Conservation (phyloP, 1,284 basidiomycete species). For the Fomitopsis betulina region DNA sequence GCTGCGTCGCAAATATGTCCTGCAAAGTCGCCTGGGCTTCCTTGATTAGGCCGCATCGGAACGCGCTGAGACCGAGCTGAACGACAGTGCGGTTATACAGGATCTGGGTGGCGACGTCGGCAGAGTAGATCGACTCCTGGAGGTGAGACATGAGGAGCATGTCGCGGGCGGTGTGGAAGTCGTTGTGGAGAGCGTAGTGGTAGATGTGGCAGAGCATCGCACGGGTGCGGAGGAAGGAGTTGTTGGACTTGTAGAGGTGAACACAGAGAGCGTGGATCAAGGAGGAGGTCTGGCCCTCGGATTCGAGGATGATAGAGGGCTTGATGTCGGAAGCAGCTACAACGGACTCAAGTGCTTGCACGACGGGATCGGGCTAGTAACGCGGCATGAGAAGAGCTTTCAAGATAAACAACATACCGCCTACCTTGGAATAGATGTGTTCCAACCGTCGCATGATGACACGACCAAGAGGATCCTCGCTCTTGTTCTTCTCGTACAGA, state of each 20-base stretch:
- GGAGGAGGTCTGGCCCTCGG: slow-evolving; percentile 55
- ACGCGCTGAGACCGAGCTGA: slow-evolving; percentile 95
- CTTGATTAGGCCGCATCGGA: slow-evolving; percentile 91
- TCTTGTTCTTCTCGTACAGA: slow-evolving; percentile 81
- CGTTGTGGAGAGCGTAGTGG: slow-evolving; percentile 94
- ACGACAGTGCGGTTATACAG: slow-evolving; percentile 98
- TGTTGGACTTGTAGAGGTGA: slow-evolving; percentile 90
- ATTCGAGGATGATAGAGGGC: slow-evolving; percentile 53
- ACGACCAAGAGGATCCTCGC: slow-evolving; percentile 78
- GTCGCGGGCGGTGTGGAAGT: slow-evolving; percentile 96
- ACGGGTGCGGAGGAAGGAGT: slow-evolving; percentile 89
- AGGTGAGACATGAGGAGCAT: slow-evolving; percentile 99
- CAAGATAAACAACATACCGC: slow-evolving; percentile 10
- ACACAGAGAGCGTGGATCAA: slow-evolving; percentile 90
- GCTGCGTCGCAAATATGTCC: slow-evolving; percentile 95
- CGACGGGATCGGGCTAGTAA: slow-evolving; percentile 84
- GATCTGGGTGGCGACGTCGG: slow-evolving; percentile 97
- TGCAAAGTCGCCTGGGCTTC: slow-evolving; percentile 92
- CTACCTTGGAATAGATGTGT: slow-evolving; percentile 96
- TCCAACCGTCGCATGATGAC: slow-evolving; percentile 95
- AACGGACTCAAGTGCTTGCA: slow-evolving; percentile 83
- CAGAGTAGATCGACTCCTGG: slow-evolving; percentile 93
- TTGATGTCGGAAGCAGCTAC: slow-evolving; percentile 52
- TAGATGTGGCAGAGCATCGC: slow-evolving; percentile 98
- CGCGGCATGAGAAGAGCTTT: slow-evolving; percentile 4